Conservation (phyloP, 2,329 filamentous ascomycete species). For the Scedosporium dehoogii region DNA sequence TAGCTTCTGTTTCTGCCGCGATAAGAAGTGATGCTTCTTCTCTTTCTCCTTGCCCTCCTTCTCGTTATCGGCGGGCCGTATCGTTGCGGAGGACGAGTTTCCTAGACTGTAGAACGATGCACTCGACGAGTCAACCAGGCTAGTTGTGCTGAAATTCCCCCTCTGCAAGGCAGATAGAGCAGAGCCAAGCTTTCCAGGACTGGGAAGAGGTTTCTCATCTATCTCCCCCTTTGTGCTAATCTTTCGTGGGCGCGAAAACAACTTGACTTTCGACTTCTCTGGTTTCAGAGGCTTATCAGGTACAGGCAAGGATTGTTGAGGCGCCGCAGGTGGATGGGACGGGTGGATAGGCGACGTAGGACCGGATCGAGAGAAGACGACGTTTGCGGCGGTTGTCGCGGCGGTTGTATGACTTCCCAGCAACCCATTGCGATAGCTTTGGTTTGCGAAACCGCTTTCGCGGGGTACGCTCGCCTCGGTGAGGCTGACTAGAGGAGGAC, state of each 20-base stretch:
- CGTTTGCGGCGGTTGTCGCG: conserved; percentile 62
- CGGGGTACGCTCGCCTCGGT: conserved; percentile 55
- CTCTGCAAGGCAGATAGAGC: conserved; percentile 57
- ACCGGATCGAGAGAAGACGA: conserved; percentile 59
- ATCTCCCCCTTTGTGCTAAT: conserved; percentile 60
- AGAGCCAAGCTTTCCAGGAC: conserved; percentile 61
- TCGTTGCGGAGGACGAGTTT: conserved; percentile 70
- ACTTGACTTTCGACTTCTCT: conserved; percentile 70
- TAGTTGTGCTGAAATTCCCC: conserved; percentile 61
- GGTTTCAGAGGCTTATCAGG: conserved; percentile 50
- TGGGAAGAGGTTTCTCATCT: conserved; percentile 59
- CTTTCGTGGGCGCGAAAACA: conserved; percentile 70
- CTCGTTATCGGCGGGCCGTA: conserved; percentile 52
- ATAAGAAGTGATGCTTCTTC: conserved; percentile 71
- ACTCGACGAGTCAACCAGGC: conserved; percentile 50
- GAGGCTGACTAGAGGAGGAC: conserved; percentile 52
- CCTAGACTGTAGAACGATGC: conserved; percentile 61
- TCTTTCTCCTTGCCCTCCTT: conserved; percentile 56
- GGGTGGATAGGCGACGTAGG: conserved; percentile 39
- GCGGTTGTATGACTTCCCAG: conserved; percentile 51
- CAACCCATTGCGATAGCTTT: conserved; percentile 51
- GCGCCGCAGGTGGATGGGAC: conserved; percentile 26
- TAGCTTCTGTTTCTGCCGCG: conserved; percentile 68
- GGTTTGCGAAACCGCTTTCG: conserved; percentile 41
- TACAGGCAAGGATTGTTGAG: conserved; percentile 26